Base-by-base conservation (phyloP, 345 rosid genomes). In the Eucalyptus curtisii region DNA sequence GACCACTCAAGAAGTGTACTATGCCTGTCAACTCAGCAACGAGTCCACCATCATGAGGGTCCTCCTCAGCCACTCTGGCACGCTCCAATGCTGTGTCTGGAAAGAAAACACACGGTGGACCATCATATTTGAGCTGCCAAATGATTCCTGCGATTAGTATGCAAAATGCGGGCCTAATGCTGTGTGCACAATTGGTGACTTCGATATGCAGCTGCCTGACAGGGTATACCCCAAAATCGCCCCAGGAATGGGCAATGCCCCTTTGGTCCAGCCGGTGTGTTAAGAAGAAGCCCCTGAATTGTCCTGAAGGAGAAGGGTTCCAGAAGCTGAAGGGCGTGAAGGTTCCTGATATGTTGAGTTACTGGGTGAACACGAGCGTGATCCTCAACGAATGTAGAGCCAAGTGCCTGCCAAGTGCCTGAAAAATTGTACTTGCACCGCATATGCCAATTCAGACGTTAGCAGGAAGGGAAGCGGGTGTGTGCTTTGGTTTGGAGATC, bases 401-500 rank as follows among this genome's bases (percentile, higher is more conserved):
- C 20, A 87, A 68, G 47, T 95, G 97, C 86, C 12, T 68, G 85
- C 66, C 20, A 87, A 68, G 47, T 95, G 97, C 86, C 12, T 68
- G 57, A 89, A 53, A 47, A 90, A 92, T 55, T 95, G 95, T 91
- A 90, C 92, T n/a, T 95, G 96, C 87, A 90, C 88, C 3, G 95
- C 95, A 30, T 93, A 89, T 90, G 92, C 95, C 4, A 91, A 61
- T 44, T 55, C 88, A 14, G 92, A 93, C 87, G 90, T 95, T 12
- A 88, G 88, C 14, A 68, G 27, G 40, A 91, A 90, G 13, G 94
- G 93, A 10, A 89, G 59, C n/a, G 97, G 95, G 13, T 95, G 95
- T 86, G 93, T 94, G 53, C 88, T 87, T 20, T 95, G 97, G 97
- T 90, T 82, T 37, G 93, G 89, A 4, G 93, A 91, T 50, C 55